Evolutionary conservation across 495 filamentous ascomycete species (phyloP), one percentile per base, ranked within the genome.

Genomic region (Neurospora sp.): DNA sequence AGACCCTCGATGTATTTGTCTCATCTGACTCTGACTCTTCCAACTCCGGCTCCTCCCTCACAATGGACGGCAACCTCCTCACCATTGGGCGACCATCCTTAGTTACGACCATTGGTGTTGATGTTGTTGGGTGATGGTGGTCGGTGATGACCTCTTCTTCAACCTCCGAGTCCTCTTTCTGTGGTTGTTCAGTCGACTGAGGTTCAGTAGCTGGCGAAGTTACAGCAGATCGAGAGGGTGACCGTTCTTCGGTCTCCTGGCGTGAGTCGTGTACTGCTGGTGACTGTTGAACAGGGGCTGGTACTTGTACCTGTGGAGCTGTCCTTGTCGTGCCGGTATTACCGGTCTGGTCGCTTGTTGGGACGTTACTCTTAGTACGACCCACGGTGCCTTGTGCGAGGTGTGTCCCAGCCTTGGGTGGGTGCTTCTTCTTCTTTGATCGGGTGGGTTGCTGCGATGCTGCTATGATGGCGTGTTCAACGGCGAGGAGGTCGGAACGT

Each of bases 31-130:
- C 70, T 38, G 69, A 68, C 12, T 76, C 72, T 71, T 89, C 87
- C 12, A 80, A 85, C 74, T 89, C 86, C 14, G 83, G 80, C 74
- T 90, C 88, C 77, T 91, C 90, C n/a, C 81, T 82, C 4, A 91
- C 87, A 14, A 87, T 83, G 1, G 89, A 90, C 2, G 90, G 88
- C 73, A 89, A 87, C 75, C 89, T 89, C 18, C 78, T 82, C 45
- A 81, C 72, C 1, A 38, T 72, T 45, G 71, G 76, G 39, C 72
- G 75, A 65, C 53, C 53, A 65, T 65, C 53, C 27, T 35, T 65
- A 65, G 53, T 65, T 35, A n/a, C 14, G 1, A 14, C 70, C 53
- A 65, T 65, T 65, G 53, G 68, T 40, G 69, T 69, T 65, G 71
- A 39, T 27, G 69, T 39, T n/a, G 42, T 69, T n/a, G 73, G 20